Conservation (phyloP, 768 basidiomycete genomes). For the Coprinopsis strossmayeri region DNA sequence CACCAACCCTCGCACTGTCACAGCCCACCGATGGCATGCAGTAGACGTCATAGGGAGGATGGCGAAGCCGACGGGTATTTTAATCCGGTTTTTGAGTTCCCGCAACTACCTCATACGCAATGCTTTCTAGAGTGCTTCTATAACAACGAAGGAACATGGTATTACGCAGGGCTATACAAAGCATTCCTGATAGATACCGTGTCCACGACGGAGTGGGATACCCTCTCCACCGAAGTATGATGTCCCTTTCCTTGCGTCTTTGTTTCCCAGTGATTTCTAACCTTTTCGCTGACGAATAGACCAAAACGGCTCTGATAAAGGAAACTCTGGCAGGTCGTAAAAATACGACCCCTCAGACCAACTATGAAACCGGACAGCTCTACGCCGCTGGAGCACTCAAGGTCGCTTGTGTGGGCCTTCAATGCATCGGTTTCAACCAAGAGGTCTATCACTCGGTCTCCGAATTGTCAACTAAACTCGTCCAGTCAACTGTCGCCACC, state of each 20-base stretch:
- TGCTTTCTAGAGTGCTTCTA: slow-evolving; percentile 54
- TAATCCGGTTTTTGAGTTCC: slow-evolving; percentile 17
- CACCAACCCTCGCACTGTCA: slow-evolving; percentile 70
- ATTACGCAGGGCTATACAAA: slow-evolving; percentile 76
- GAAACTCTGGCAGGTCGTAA: slow-evolving; percentile 64
- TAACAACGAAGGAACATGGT: slow-evolving; percentile 76
- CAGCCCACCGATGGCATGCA: slow-evolving; percentile 67
- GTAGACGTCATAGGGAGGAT: slow-evolving; percentile 59
- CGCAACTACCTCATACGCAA: not conserved
- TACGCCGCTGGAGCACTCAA: slow-evolving; percentile 68
- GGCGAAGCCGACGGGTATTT: slow-evolving; percentile 54
- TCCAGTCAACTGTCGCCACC: not conserved
- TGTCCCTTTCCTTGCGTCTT: slow-evolving; percentile 9
- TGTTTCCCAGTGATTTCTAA: slow-evolving; percentile 8
- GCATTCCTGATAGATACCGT: slow-evolving; percentile 47
- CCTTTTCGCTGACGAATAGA: slow-evolving; percentile 29
- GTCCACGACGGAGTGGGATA: slow-evolving; percentile 61
- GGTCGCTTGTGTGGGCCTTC: slow-evolving; percentile 42
- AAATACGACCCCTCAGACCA: slow-evolving; percentile 42
- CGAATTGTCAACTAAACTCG: not conserved
- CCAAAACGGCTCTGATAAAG: slow-evolving; percentile 58
- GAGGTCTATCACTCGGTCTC: slow-evolving; percentile 1
- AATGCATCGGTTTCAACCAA: slow-evolving; percentile 3
- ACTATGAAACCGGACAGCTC: slow-evolving; percentile 68
- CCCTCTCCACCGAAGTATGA: slow-evolving; percentile 29